Conservation (phyloP, 1,284 basidiomycete species). For the Sanguinoderma infundibulare region DNA sequence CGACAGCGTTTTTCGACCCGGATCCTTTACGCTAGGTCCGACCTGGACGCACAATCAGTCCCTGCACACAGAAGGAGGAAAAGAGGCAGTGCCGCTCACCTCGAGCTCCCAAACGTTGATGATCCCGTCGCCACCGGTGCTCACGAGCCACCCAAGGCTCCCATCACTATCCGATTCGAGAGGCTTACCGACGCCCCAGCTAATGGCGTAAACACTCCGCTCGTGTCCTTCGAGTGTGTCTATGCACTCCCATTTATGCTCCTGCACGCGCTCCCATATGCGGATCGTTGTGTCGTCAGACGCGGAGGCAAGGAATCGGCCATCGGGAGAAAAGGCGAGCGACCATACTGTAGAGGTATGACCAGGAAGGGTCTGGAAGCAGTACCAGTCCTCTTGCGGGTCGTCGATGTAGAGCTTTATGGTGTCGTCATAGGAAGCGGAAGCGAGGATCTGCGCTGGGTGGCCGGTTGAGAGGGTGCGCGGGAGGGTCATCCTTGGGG, state of each 20-base stretch:
- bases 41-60: constrained; percentile 20
- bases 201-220: constrained; percentile 80
- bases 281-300: constrained; percentile 81
- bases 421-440: constrained; percentile 96
- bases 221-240: constrained; percentile 65
- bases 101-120: constrained; percentile 77
- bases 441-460: constrained; percentile 84
- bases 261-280: constrained; percentile 65
- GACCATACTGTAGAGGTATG: constrained; percentile 94
- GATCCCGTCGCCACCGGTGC: constrained; percentile 77
- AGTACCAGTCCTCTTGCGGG: constrained; percentile 94
- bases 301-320: constrained; percentile 83
- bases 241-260: constrained; percentile 64
- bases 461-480: constrained; percentile 18
- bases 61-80: background rate
- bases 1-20: constrained; percentile 34
- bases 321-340: constrained; percentile 80
- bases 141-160: constrained; percentile 74
- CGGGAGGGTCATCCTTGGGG: too few species aligned
- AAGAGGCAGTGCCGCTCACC: constrained; percentile 42
- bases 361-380: constrained; percentile 81
- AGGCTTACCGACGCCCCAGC: constrained; percentile 59
- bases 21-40: constrained; percentile 23
- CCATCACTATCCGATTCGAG: constrained; percentile 27
- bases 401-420: constrained; percentile 96